Conservation (phyloP, 805 yeast species). For the Kodamaea sagamina region DNA sequence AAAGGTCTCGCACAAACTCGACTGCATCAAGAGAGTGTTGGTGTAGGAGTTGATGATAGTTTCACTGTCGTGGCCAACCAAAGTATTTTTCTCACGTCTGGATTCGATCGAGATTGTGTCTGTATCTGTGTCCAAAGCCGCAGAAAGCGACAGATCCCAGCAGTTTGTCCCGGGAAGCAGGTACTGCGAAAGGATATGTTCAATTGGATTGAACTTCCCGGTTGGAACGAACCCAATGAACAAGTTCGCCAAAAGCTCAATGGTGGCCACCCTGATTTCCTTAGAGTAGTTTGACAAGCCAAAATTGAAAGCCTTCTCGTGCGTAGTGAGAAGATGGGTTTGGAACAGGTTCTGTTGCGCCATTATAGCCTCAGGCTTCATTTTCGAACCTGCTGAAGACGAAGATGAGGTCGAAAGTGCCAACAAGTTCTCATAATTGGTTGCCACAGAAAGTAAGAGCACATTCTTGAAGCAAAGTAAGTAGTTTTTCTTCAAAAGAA, state of each 20-base stretch:
- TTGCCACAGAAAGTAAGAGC: constrained; percentile 32
- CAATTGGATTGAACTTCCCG: constrained; percentile 37
- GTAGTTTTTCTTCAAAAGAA: constrained; percentile 34
- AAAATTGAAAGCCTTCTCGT: constrained; percentile 32
- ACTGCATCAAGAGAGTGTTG: constrained; percentile 26
- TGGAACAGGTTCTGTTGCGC: constrained; percentile 42
- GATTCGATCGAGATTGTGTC: constrained; percentile 19
- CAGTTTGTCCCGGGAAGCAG: constrained; percentile 32
- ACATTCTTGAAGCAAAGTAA: constrained; percentile 34
- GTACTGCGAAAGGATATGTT: constrained; percentile 35
- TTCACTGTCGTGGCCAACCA: constrained; percentile 29
- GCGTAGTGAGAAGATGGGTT: constrained; percentile 25
- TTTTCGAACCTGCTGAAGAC: constrained; percentile 37
- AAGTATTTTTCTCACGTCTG: constrained; percentile 25
- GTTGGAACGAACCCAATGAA: constrained; percentile 41
- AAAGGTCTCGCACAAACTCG: constrained; percentile 35
- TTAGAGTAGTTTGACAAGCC: constrained; percentile 35
- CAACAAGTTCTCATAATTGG: constrained; percentile 41
- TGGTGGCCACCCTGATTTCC: constrained; percentile 40
- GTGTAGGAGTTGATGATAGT: constrained; percentile 23
- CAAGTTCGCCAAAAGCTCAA: constrained; percentile 36
- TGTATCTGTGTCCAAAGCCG: constrained; percentile 21
- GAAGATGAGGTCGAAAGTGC: constrained; percentile 34
- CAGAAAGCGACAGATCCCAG: constrained; percentile 30
- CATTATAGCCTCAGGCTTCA: constrained; percentile 46